Conservation (phyloP, 2,329 filamentous ascomycete species). For the Colletotrichum destructivum region DNA sequence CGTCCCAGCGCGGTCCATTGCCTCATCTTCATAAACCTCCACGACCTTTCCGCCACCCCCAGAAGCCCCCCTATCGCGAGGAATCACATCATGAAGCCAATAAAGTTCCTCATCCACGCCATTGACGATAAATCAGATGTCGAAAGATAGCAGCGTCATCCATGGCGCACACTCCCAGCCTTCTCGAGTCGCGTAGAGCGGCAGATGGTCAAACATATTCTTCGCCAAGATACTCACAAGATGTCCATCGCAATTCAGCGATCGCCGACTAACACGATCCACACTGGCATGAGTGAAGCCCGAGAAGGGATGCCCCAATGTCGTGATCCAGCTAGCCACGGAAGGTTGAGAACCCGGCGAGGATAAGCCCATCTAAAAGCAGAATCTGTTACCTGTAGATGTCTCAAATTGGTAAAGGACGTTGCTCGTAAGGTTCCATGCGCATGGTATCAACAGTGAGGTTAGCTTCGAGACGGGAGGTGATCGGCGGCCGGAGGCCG, state of each 20-base stretch:
- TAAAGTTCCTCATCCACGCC: constrained; percentile 1
- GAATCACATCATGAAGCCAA: constrained; percentile 25
- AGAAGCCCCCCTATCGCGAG: neutral
- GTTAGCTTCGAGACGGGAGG: too few species aligned
- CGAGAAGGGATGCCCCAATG: neutral
- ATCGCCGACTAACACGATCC: neutral
- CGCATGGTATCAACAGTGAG: neutral
- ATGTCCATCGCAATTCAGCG: neutral
- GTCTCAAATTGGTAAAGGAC: neutral
- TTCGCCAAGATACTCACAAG: neutral
- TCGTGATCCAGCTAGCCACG: neutral
- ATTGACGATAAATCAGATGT: neutral
- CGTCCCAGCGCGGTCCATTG: neutral
- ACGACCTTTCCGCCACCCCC: neutral
- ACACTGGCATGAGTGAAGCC: neutral
- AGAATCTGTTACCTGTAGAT: neutral
- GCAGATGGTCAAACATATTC: neutral
- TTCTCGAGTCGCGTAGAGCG: neutral
- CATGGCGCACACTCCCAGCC: neutral
- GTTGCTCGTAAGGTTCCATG: neutral
- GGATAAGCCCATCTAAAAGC: neutral
- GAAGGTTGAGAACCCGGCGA: neutral
- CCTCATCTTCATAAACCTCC: too few species aligned
- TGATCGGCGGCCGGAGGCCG: neutral
- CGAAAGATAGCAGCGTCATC: too few species aligned